phyloP scores from a whole-genome alignment of 2,329 filamentous ascomycete species.

The Xylaria hypoxylon region DNA sequence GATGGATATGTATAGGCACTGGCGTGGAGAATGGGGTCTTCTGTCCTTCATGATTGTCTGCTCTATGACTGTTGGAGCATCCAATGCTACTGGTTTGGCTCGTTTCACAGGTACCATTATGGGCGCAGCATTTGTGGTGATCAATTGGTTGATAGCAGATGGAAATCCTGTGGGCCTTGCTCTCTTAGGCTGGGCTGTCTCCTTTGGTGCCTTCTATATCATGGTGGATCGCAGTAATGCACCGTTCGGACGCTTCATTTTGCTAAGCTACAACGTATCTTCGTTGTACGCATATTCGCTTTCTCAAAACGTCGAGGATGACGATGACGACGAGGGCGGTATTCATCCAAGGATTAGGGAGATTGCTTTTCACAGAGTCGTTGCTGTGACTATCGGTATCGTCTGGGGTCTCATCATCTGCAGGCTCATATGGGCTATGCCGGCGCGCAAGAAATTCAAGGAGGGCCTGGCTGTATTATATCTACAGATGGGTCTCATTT shows the following conservation, averaged over 20 bases:
- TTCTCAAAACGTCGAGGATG: conserved; percentile 80
- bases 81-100: conserved; percentile 90
- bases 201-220: conserved; percentile 87
- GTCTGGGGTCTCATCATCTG: conserved; percentile 94
- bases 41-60: conserved; percentile 98
- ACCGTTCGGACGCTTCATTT: conserved; percentile 90
- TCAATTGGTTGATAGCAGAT: conserved; percentile 80
- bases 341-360: conserved; percentile 85
- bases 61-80: conserved; percentile 95
- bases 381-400: conserved; percentile 86
- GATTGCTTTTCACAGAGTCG: conserved; percentile 87
- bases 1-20: conserved; percentile 82
- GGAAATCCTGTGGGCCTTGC: conserved; percentile 82
- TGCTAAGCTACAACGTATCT: conserved; percentile 95
- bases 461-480: conserved; percentile 91
- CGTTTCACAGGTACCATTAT: conserved; percentile 88
- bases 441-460: conserved; percentile 86
- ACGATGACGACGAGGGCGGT: conserved; percentile 90
- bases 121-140: conserved; percentile 79
- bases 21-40: conserved; percentile 96
- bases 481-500: conserved; percentile 94
- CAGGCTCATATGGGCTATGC: conserved; percentile 92
- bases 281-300: conserved; percentile 95
- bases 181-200: conserved; percentile 83
- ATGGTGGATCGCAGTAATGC: conserved; percentile 87